Evolutionary conservation across 208 protist species (phyloP).

Genomic region (Crithidia mellificae): DNA sequence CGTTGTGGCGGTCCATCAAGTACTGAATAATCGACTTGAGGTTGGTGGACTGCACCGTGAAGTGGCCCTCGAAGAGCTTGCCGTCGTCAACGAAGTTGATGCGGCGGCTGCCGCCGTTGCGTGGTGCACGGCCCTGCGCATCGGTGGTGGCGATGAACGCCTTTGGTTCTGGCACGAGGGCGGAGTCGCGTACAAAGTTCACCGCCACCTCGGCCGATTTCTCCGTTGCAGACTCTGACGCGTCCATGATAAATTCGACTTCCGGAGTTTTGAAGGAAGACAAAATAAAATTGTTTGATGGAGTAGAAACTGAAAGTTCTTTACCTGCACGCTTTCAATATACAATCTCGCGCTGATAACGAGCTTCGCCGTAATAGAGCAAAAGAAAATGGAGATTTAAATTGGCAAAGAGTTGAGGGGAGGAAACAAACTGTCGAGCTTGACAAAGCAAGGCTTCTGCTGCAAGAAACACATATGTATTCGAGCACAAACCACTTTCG

Average conservation of each 20-base stretch:
- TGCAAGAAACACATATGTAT: no score
- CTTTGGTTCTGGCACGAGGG: constrained; percentile 23
- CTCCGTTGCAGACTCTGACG: not conserved
- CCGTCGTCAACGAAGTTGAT: constrained; percentile 82
- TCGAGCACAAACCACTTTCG: no score
- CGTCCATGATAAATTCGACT: not conserved
- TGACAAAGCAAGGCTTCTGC: no score
- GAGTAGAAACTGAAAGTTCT: no score
- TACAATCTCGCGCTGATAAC: no score
- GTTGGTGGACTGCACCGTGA: constrained; percentile 81
- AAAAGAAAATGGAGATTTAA: no score
- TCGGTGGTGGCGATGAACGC: constrained; percentile 23
- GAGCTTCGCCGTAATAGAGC: no score
- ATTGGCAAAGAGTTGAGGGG: no score
- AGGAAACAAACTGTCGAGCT: no score
- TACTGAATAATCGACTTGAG: constrained; percentile 85
- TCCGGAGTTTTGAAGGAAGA: no score
- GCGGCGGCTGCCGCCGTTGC: constrained; percentile 38
- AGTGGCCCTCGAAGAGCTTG: constrained; percentile 90
- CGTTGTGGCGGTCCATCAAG: constrained; percentile 65
- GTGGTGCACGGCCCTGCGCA: constrained; percentile 36
- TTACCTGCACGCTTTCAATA: no score
- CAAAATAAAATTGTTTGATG: no score
- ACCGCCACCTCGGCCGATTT: constrained; percentile 10
- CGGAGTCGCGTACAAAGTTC: constrained; percentile 23